Evolutionary conservation across 1,284 basidiomycete species (phyloP), one percentile per base, ranked within the genome.

Genomic region (Rhodotorula sp.): DNA sequence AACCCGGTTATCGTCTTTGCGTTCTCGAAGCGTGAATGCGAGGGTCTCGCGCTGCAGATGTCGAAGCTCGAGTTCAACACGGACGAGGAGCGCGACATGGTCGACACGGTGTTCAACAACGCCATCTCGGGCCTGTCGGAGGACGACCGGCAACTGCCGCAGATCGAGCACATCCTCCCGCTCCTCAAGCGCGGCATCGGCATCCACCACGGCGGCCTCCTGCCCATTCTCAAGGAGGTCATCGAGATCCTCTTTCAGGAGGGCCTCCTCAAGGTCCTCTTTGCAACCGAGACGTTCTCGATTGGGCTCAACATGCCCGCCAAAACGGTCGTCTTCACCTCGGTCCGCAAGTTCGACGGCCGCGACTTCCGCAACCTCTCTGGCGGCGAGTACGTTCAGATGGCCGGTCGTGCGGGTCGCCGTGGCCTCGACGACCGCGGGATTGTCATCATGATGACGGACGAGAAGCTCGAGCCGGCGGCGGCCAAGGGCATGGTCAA

Each of bases 301-400:
- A 99, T 99, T 78, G 96, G 97, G 67, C 85, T 99, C 64, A 99
- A 99, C 84, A 99, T 99, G 97, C 97, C 97, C 21, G 97, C 97
- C 48, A 98, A 97, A 85, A 99, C 97, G 13, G 97, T 99, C 66
- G 96, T 99, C 34, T 98, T 99, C 85, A 97, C 94, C 1, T 88
- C 90, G 3, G 91, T 94, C 15, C 89, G 93, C 76, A 99, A 78
- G 98, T 99, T 94, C 80, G 97, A 99, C 81, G 97, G 97, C 9
- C 89, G 88, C 65, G 93, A 97, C 79, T 97, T 97, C 84, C 87
- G 97, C 50, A 92, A 94, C 80, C 85, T 99, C 56, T 91, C 84
- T 56, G 83, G 84, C 3, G 90, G 94, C 72, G 95, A 97, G 85
- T 97, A 97, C 82, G 95, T 97, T 78, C 95, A 98, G 81, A 99